Percentiles rank a stretch among this genome's conserved stretches.
phyloP scores from a whole-genome alignment of 371 early-diverging fungal species.

The Mortierella sp. region DNA sequence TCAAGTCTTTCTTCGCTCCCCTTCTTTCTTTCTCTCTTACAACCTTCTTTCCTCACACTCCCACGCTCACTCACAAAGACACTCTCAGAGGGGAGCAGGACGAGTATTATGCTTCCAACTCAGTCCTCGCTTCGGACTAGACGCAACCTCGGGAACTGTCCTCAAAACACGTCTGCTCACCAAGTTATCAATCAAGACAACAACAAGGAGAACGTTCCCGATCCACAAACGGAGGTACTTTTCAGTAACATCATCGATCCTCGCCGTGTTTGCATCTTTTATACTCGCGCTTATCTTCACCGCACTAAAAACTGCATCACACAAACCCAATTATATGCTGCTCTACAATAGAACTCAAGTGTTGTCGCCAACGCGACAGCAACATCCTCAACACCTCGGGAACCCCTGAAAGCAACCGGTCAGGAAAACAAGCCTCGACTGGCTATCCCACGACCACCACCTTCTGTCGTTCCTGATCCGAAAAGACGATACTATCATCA shows the following conservation, averaged over 20 bases:
- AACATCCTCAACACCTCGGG: background rate
- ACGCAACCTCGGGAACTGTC: background rate
- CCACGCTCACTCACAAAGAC: background rate
- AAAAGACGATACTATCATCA: background rate
- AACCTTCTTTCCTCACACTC: background rate
- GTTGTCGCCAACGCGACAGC: background rate
- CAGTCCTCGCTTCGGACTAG: background rate
- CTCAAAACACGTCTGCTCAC: background rate
- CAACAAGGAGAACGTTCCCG: slow-evolving; percentile 10
- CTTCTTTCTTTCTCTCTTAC: background rate
- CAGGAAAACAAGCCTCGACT: background rate
- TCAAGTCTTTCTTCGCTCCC: no score
- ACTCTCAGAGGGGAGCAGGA: background rate
- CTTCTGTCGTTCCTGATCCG: background rate
- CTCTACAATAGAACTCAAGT: background rate
- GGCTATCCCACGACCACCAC: background rate
- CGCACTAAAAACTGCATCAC: no score
- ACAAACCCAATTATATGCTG: background rate
- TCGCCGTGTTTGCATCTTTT: background rate
- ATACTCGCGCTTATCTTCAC: background rate
- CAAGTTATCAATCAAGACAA: background rate
- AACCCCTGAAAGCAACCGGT: background rate
- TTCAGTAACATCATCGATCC: no score
- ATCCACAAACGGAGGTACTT: background rate
- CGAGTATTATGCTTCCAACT: background rate